These are phyloP conservation scores for Penicillium brevicompactum DNA, from an alignment of 2,329 filamentous ascomycete species.

Conservation along the genomic window DNA sequence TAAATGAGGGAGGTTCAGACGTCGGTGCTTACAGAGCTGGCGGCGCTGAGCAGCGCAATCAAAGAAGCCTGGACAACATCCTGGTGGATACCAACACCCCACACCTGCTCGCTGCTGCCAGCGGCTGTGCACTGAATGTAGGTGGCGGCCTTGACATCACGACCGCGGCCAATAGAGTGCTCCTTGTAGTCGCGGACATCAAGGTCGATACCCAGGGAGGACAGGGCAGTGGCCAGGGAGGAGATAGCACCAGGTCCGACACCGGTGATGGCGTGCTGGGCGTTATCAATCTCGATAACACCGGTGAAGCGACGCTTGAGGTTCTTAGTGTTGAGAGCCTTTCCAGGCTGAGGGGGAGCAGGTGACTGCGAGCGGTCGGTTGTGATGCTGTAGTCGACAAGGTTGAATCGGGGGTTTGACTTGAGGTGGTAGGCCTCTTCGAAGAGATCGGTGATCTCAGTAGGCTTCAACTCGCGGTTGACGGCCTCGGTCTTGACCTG, in stretches of 20 bases:
- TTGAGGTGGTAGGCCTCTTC: slow-evolving; percentile 83
- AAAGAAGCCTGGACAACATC: slow-evolving; percentile 90
- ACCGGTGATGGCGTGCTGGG: slow-evolving; percentile 76
- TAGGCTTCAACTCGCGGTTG: slow-evolving; percentile 79
- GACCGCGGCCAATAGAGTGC: slow-evolving; percentile 81
- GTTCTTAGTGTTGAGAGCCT: slow-evolving; percentile 75
- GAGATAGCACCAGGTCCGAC: slow-evolving; percentile 90
- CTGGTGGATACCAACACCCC: slow-evolving; percentile 68
- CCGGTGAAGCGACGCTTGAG: slow-evolving; percentile 82
- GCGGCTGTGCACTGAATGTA: slow-evolving; percentile 85
- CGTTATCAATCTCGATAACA: slow-evolving; percentile 77
- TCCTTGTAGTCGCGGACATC: slow-evolving; percentile 97
- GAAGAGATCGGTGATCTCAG: slow-evolving; percentile 86
- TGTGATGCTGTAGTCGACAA: slow-evolving; percentile 89
- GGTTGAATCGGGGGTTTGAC: slow-evolving; percentile 78
- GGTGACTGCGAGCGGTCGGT: slow-evolving; percentile 79
- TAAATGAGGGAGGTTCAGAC: neutral
- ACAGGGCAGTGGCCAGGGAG: slow-evolving; percentile 79
- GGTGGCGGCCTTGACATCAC: slow-evolving; percentile 86
- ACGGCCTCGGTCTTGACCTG: slow-evolving; percentile 78
- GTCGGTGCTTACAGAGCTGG: slow-evolving; percentile 70
- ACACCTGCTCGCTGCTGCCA: slow-evolving; percentile 58
- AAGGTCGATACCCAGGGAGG: slow-evolving; percentile 76
- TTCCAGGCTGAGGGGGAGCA: slow-evolving; percentile 66
- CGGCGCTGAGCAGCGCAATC: slow-evolving; percentile 81